phyloP scores from a whole-genome alignment of 1,284 basidiomycete genomes.

The Phylloboletellus chloephorus region DNA sequence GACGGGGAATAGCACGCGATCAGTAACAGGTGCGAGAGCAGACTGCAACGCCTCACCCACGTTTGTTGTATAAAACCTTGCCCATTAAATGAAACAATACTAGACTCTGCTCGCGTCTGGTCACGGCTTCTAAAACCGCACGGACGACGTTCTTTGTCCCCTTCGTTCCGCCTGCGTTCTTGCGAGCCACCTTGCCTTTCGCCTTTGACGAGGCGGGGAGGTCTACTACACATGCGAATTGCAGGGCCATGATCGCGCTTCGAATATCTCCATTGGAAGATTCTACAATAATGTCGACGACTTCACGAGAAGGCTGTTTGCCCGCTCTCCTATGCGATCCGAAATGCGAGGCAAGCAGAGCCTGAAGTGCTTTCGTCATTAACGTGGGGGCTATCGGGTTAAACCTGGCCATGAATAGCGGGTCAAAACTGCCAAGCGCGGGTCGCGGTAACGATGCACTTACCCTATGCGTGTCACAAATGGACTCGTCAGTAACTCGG shows the following conservation, averaged over 20 bases:
- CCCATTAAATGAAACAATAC: slow-evolving; percentile 91
- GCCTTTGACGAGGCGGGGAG: slow-evolving; percentile 21
- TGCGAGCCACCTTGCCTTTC: slow-evolving; percentile 31
- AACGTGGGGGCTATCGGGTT: slow-evolving; percentile 88
- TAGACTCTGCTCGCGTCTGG: slow-evolving; percentile 80
- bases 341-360: slow-evolving; percentile 52
- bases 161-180: slow-evolving; percentile 13
- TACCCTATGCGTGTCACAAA: slow-evolving; percentile 74
- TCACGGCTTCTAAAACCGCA: slow-evolving; percentile 61
- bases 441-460: slow-evolving; percentile 20
- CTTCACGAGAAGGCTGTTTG: slow-evolving; percentile 51
- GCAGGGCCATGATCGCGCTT: slow-evolving; percentile 87
- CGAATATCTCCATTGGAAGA: slow-evolving; percentile 87
- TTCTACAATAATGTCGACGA: slow-evolving; percentile 70
- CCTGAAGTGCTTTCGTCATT: slow-evolving; percentile 73
- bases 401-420: slow-evolving; percentile 50
- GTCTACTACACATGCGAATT: slow-evolving; percentile 64
- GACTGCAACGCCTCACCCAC: slow-evolving; percentile 38
- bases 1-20: slow-evolving; percentile 6
- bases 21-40: neutral
- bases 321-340: slow-evolving; percentile 16
- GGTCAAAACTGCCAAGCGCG: slow-evolving; percentile 4
- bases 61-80: slow-evolving; percentile 93
- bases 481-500: slow-evolving; percentile 53
- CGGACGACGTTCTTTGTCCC: slow-evolving; percentile 22